Conservation (phyloP, 257 asterid species). For the Fraxinus pennsylvanica region DNA sequence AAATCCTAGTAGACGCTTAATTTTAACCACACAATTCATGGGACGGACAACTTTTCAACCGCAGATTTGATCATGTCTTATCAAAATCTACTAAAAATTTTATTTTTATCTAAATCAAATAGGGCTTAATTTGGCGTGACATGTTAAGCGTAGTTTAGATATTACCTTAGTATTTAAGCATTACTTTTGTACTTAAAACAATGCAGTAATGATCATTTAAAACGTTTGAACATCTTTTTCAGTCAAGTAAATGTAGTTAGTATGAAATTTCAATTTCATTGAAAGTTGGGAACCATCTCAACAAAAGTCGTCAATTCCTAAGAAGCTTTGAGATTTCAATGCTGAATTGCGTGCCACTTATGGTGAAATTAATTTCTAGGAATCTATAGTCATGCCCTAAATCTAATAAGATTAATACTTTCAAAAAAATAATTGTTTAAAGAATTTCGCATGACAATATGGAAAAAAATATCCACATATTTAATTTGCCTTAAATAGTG, state of each 20-base stretch:
- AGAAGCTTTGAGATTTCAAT: neutral
- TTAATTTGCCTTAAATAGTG: too few relatives aligned
- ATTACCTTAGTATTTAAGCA: neutral
- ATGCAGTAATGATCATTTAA: neutral
- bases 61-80: too few relatives aligned
- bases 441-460: too few relatives aligned
- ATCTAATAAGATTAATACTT: too few relatives aligned
- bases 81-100: too few relatives aligned
- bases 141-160: neutral
- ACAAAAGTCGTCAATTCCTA: slow-evolving; percentile 9
- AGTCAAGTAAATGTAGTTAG: slow-evolving; percentile 9
- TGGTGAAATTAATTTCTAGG: neutral
- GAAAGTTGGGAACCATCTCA: slow-evolving; percentile 19
- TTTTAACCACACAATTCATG: too few relatives aligned
- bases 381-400: neutral
- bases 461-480: too few relatives aligned
- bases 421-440: too few relatives aligned
- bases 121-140: too few relatives aligned
- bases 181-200: neutral
- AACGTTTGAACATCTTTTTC: neutral
- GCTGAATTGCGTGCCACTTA: neutral
- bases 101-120: too few relatives aligned
- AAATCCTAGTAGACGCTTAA: too few relatives aligned
- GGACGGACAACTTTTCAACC: too few relatives aligned
- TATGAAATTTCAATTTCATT: neutral